These are phyloP conservation scores for Diddensiella santjacobensis DNA, from an alignment of 805 yeast genomes.

Conservation along the genomic window DNA sequence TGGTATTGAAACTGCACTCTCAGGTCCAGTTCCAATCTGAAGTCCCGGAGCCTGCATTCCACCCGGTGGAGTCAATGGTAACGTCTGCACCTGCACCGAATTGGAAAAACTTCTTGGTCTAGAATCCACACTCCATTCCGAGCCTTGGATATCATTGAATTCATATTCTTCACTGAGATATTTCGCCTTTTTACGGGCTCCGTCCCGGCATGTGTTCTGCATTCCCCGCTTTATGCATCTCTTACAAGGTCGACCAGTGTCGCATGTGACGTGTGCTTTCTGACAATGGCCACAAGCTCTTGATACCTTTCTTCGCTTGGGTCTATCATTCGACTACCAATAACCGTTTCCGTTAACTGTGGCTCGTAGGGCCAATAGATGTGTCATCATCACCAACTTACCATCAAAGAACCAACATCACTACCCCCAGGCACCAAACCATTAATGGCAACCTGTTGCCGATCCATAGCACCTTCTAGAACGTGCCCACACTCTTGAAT, in stretches of 20 bases:
- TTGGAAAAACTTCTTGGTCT: background rate
- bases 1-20: background rate
- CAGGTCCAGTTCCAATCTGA: background rate
- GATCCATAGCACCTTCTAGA: no score
- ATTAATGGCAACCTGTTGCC: no score
- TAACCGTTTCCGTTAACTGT: background rate
- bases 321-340: background rate
- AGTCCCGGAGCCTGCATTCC: conserved; percentile 4
- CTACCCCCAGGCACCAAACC: no score
- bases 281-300: conserved; percentile 89
- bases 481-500: no score
- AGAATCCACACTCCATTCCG: background rate
- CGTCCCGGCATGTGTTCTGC: conserved; percentile 68
- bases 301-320: conserved; percentile 51
- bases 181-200: conserved; percentile 73
- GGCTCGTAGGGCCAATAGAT: no score
- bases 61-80: conserved; percentile 19
- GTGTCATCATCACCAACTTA: no score
- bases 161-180: conserved; percentile 61
- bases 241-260: conserved; percentile 68
- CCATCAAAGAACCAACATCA: no score
- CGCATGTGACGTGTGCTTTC: conserved; percentile 85
- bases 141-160: background rate
- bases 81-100: conserved; percentile 2
- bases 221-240: conserved; percentile 67